Percentiles rank a stretch among this genome's conserved stretches.
Conservation (phyloP, 495 filamentous ascomycete genomes). For the Ramalina peruviana region DNA sequence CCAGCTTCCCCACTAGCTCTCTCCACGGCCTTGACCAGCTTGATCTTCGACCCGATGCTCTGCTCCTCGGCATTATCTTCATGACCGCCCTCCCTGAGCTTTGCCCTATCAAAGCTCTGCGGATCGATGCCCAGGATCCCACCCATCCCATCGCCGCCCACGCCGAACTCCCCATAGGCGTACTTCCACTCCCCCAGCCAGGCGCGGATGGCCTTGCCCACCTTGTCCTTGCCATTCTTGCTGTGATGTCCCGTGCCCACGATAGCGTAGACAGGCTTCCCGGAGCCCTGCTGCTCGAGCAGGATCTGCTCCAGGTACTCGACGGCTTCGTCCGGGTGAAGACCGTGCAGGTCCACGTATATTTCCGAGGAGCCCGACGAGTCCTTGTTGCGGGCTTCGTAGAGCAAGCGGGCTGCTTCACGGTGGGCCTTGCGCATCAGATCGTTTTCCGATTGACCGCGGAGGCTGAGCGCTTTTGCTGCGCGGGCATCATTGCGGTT, state of each 20-base stretch:
- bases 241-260: conserved; percentile 95
- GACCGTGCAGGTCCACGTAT: conserved; percentile 89
- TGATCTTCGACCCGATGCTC: conserved; percentile 42
- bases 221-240: conserved; percentile 97
- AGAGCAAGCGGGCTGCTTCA: conserved; percentile 79
- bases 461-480: conserved; percentile 84
- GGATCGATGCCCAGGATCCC: conserved; percentile 93
- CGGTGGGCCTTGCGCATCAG: conserved; percentile 95
- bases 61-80: conserved; percentile 27
- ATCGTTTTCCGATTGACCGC: conserved; percentile 92
- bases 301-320: conserved; percentile 84
- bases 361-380: conserved; percentile 48
- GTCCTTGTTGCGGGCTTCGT: conserved; percentile 87
- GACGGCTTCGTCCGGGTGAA: conserved; percentile 94
- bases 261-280: conserved; percentile 80
- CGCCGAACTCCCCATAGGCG: conserved; percentile 89
- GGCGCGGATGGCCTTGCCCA: conserved; percentile 79
- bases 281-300: conserved; percentile 59
- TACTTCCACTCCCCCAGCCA: conserved; percentile 96
- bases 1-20: no score
- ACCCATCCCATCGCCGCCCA: conserved; percentile 65
- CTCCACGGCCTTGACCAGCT: conserved; percentile 27
- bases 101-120: conserved; percentile 67
- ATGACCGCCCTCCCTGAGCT: conserved; percentile 23
- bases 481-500: conserved; percentile 95